These are phyloP conservation scores for Lachancea quebecensis DNA, from an alignment of 805 yeast species.

Conservation along the genomic window DNA sequence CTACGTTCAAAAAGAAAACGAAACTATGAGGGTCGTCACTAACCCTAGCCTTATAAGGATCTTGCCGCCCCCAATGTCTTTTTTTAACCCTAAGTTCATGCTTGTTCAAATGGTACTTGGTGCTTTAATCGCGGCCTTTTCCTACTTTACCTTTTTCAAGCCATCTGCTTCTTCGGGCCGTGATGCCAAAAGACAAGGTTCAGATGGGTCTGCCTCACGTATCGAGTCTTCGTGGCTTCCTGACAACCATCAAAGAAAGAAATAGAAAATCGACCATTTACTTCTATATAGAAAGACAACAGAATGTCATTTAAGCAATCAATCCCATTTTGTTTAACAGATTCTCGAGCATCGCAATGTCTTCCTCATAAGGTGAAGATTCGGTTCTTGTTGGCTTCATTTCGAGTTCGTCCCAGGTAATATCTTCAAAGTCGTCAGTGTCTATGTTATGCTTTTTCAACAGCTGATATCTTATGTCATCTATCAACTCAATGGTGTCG, in stretches of 20 bases:
- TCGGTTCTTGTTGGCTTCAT: slow-evolving; percentile 18
- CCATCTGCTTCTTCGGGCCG: not conserved
- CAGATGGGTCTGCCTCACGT: no score
- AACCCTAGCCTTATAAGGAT: slow-evolving; percentile 52
- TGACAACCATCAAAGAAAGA: not conserved
- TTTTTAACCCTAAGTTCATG: slow-evolving; percentile 67
- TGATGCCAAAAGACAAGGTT: not conserved
- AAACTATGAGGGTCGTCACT: slow-evolving; percentile 49
- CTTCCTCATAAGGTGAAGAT: slow-evolving; percentile 23
- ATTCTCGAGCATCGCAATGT: slow-evolving; percentile 36
- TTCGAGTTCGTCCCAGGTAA: slow-evolving; percentile 17
- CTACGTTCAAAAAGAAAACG: slow-evolving; percentile 44
- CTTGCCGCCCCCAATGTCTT: slow-evolving; percentile 57
- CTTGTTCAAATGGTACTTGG: slow-evolving; percentile 51
- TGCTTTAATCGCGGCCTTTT: slow-evolving; percentile 42
- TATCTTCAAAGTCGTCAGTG: slow-evolving; percentile 22
- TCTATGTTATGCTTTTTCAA: slow-evolving; percentile 27
- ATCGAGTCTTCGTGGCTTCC: not conserved
- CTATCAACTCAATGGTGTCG: slow-evolving; percentile 74
- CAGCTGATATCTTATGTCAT: slow-evolving; percentile 65
- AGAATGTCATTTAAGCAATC: slow-evolving; percentile 33
- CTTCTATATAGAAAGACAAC: not conserved
- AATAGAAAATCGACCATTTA: not conserved
- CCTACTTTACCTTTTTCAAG: slow-evolving; percentile 33
- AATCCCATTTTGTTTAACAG: slow-evolving; percentile 35